phyloP scores from a whole-genome alignment of 2,329 filamentous ascomycete species.

The Arthrobotrys pseudoclavata region DNA sequence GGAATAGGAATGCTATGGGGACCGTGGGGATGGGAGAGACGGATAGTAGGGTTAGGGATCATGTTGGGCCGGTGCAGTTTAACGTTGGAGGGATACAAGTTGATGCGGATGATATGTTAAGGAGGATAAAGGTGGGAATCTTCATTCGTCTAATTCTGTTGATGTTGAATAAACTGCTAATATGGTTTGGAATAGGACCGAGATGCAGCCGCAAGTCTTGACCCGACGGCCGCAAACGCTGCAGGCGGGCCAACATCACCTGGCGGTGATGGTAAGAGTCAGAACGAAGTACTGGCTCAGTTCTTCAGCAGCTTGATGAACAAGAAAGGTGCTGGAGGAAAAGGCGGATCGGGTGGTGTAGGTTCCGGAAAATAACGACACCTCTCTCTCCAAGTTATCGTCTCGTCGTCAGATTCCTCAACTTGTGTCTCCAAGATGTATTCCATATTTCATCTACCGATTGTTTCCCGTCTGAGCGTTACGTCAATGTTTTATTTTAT shows the following conservation, averaged over 20 bases:
- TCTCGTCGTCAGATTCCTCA: too few relatives aligned
- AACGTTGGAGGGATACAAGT: conserved; percentile 98
- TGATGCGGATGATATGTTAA: conserved; percentile 92
- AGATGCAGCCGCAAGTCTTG: conserved; percentile 64
- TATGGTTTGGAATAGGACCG: conserved; percentile 65
- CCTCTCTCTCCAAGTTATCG: neutral
- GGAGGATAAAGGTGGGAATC: conserved; percentile 79
- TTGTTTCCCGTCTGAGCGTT: conserved; percentile 8
- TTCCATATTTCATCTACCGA: conserved; percentile 9
- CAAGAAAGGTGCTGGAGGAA: conserved; percentile 64
- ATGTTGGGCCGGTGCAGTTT: conserved; percentile 95
- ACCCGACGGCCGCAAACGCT: conserved; percentile 32
- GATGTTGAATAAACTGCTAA: conserved; percentile 61
- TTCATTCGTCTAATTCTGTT: neutral
- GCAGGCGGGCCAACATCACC: conserved; percentile 63
- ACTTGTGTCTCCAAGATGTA: conserved; percentile 6
- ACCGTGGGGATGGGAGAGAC: conserved; percentile 66
- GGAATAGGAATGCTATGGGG: conserved; percentile 62
- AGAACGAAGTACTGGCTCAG: conserved; percentile 73
- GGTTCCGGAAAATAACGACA: conserved; percentile 17
- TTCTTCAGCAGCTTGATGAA: conserved; percentile 75
- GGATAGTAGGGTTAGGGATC: conserved; percentile 73
- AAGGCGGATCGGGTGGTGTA: conserved; percentile 27
- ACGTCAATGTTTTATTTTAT: neutral
- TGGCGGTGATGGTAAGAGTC: conserved; percentile 67